Percentiles rank a stretch among this genome's conserved stretches.
Evolutionary conservation across 1,139 yeast species (phyloP).

Genomic region (Blastobotrys petasosporus): DNA sequence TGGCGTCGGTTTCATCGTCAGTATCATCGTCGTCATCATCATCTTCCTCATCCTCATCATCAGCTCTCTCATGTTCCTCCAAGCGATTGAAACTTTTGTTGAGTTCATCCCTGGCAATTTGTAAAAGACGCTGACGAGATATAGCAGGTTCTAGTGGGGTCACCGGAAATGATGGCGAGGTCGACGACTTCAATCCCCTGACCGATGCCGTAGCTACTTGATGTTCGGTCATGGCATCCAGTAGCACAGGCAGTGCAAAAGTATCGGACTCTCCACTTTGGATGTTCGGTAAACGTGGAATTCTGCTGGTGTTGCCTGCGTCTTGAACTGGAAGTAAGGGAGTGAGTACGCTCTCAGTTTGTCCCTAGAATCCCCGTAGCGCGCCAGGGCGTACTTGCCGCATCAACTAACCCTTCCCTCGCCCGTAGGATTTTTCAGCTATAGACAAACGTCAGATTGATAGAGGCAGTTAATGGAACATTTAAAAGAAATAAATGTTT

Average conservation of each 20-base stretch:
- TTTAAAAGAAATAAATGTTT: not conserved
- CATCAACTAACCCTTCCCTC: too few species aligned
- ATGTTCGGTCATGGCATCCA: not conserved
- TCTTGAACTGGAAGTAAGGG: not conserved
- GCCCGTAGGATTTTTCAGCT: too few species aligned
- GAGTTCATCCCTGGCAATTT: conserved; percentile 21
- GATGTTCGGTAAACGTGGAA: too few species aligned
- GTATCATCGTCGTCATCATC: conserved; percentile 13
- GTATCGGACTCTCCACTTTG: too few species aligned
- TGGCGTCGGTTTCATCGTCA: conserved; percentile 10
- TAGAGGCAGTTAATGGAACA: too few species aligned
- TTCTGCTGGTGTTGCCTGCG: too few species aligned
- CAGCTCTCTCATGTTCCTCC: not conserved
- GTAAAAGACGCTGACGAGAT: conserved; percentile 17
- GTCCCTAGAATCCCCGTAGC: too few species aligned
- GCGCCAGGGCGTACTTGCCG: too few species aligned
- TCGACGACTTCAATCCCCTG: not conserved
- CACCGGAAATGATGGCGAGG: conserved; percentile 10
- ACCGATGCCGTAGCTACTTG: not conserved
- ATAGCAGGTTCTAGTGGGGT: conserved; percentile 17
- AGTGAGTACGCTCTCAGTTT: too few species aligned
- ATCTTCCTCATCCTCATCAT: conserved; percentile 2
- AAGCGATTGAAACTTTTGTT: conserved; percentile 2
- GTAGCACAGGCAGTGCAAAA: too few species aligned
- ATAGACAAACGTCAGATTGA: too few species aligned